Percentiles rank a stretch among this genome's conserved stretches.
These are phyloP conservation scores for Lipomyces chichibuensis DNA, from an alignment of 805 yeast species.

Conservation along the genomic window DNA sequence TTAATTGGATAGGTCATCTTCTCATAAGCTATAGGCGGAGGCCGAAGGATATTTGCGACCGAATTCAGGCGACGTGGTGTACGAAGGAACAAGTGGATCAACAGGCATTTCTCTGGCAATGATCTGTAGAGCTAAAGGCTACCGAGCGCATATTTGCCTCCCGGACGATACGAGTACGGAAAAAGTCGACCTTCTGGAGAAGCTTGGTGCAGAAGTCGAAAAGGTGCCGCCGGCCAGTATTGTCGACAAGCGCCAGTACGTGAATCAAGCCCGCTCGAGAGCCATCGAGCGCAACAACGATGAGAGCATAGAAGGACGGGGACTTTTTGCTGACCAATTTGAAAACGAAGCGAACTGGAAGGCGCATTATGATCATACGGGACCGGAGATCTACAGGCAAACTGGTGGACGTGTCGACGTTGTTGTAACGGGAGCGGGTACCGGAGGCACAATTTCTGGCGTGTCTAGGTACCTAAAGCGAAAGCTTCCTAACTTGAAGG, in stretches of 20 bases:
- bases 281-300: constrained; percentile 53
- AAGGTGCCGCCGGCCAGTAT: constrained; percentile 93
- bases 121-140: constrained; percentile 86
- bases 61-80: constrained; percentile 69
- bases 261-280: constrained; percentile 76
- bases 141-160: constrained; percentile 86
- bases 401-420: constrained; percentile 65
- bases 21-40: constrained; percentile 59
- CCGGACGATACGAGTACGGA: constrained; percentile 93
- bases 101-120: constrained; percentile 94
- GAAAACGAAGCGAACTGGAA: constrained; percentile 92
- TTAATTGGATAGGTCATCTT: constrained; percentile 53
- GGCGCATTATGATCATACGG: constrained; percentile 79
- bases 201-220: constrained; percentile 80
- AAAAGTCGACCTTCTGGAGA: constrained; percentile 68
- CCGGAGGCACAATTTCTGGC: constrained; percentile 97
- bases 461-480: constrained; percentile 74
- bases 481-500: constrained; percentile 48
- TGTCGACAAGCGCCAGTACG: constrained; percentile 91
- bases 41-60: constrained; percentile 59
- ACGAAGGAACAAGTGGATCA: constrained; percentile 96
- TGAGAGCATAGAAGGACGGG: constrained; percentile 49
- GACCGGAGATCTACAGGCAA: constrained; percentile 88
- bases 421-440: constrained; percentile 91
- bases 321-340: constrained; percentile 92